phyloP scores from a whole-genome alignment of 1,139 yeast species.

The Pichiaceae sp. region DNA sequence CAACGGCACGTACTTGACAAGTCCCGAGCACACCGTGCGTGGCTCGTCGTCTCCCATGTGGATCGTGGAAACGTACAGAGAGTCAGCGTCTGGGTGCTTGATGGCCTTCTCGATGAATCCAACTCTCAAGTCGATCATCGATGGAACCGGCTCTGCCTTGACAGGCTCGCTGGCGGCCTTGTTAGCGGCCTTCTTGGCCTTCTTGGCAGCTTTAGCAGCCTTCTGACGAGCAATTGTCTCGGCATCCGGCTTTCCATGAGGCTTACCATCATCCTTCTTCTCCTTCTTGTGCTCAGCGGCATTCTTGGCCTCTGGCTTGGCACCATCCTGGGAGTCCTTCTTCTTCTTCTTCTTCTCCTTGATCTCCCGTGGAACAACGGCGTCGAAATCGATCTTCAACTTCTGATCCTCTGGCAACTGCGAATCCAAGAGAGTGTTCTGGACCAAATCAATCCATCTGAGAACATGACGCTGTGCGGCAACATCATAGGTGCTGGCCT shows the following conservation, averaged over 20 bases:
- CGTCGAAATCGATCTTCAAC: conserved; percentile 48
- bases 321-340: conserved; percentile 20
- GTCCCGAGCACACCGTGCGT: conserved; percentile 95
- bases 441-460: conserved; percentile 88
- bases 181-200: conserved; percentile 66
- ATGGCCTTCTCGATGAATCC: conserved; percentile 96
- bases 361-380: conserved; percentile 61
- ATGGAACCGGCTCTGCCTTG: conserved; percentile 35
- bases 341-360: conserved; percentile 42
- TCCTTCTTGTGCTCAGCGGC: conserved; percentile 47
- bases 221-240: conserved; percentile 12
- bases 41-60: conserved; percentile 96
- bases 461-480: conserved; percentile 72
- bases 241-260: conserved; percentile 14
- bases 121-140: conserved; percentile 85
- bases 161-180: conserved; percentile 28
- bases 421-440: conserved; percentile 44
- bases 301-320: conserved; percentile 43
- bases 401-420: conserved; percentile 44
- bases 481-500: conserved; percentile 41
- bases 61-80: conserved; percentile 91
- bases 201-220: conserved; percentile 43
- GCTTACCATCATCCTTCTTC: conserved; percentile 24
- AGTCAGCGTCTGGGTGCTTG: conserved; percentile 97
- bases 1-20: conserved; percentile 67